Evolutionary conservation across 441 rosid genomes (phyloP).

Genomic region (Hypseocharis bilobata): DNA sequence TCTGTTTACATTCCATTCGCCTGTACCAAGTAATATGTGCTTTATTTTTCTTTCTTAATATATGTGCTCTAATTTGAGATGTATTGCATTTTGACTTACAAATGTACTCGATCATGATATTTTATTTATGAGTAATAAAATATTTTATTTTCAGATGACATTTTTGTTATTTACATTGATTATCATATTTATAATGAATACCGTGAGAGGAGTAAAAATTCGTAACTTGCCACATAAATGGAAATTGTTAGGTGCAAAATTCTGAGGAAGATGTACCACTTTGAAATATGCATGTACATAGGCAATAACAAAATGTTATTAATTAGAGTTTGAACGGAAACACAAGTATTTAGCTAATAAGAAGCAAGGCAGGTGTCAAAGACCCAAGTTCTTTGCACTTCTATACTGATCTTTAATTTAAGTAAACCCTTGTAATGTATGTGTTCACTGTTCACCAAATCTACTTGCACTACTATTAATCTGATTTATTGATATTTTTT

Average conservation of each 20-base stretch:
- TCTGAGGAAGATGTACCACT: too few species aligned
- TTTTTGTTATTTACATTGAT: not conserved
- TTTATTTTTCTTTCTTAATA: not conserved
- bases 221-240: too few species aligned
- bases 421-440: not conserved
- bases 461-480: not conserved
- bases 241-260: too few species aligned
- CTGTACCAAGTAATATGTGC: not conserved
- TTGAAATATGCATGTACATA: not conserved
- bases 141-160: not conserved
- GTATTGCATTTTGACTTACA: not conserved
- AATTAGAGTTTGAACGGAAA: not conserved
- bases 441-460: not conserved
- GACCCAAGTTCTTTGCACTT: not conserved
- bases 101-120: too few species aligned
- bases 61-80: not conserved
- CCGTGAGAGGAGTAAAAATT: too few species aligned
- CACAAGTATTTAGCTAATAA: not conserved
- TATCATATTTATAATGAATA: too few species aligned
- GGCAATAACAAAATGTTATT: not conserved
- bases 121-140: not conserved
- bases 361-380: not conserved
- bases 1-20: not conserved
- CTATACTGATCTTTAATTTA: not conserved
- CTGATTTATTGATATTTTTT: constrained; percentile 13